Percentiles rank a stretch among this genome's conserved stretches.
Evolutionary conservation across 352 stramenopile species (phyloP).

Genomic region (Phytophthora idaei): DNA sequence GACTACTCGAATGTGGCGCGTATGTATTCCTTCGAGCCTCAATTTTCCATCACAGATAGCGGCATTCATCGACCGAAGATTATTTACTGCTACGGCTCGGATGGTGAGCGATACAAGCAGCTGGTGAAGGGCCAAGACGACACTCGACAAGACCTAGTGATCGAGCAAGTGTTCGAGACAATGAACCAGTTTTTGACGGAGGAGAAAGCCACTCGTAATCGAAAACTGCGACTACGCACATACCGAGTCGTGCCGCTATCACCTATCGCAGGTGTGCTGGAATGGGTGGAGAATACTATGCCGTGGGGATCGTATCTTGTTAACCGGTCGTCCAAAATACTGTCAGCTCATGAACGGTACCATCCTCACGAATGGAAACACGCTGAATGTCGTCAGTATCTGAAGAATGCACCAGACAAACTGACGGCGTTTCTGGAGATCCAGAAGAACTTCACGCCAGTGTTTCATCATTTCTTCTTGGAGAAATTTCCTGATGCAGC

Average conservation of each 20-base stretch:
- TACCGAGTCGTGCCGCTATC: constrained; percentile 95
- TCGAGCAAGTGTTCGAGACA: constrained; percentile 90
- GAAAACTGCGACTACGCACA: constrained; percentile 92
- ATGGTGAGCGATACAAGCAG: constrained; percentile 94
- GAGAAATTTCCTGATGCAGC: constrained; percentile 96
- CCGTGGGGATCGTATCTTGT: constrained; percentile 94
- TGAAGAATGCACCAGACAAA: constrained; percentile 85
- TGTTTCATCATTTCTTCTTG: constrained; percentile 98
- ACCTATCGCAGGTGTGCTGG: constrained; percentile 95
- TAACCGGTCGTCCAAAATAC: constrained; percentile 45
- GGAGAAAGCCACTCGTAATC: constrained; percentile 60
- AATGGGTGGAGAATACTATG: constrained; percentile 98
- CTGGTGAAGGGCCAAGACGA: constrained; percentile 95
- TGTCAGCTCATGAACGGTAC: constrained; percentile 94
- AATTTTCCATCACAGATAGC: constrained; percentile 94
- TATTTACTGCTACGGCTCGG: constrained; percentile 94
- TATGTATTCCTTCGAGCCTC: constrained; percentile 90
- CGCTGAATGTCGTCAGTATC: constrained; percentile 67
- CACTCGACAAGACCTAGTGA: constrained; percentile 88
- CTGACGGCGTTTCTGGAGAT: constrained; percentile 90
- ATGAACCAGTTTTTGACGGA: constrained; percentile 90
- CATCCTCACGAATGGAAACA: constrained; percentile 95
- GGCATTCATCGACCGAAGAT: constrained; percentile 98
- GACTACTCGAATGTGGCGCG: constrained; percentile 86
- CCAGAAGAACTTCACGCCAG: constrained; percentile 95